Evolutionary conservation across 106 monocot species (phyloP).

Genomic region (Amphibolis antarctica): DNA sequence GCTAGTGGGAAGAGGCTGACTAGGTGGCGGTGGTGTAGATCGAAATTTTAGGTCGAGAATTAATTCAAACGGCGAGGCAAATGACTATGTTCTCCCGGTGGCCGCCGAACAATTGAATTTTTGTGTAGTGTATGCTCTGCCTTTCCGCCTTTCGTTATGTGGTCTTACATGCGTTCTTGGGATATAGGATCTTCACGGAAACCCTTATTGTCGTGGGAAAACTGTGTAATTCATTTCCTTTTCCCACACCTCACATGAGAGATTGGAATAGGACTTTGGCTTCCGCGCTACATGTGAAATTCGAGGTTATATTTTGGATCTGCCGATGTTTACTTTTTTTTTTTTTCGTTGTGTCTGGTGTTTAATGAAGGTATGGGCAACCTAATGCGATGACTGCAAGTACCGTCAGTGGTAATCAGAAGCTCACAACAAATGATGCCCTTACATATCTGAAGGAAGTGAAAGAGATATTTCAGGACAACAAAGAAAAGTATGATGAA

Average conservation of each 20-base stretch:
- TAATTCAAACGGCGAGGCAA: no score
- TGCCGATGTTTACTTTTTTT: constrained; percentile 10
- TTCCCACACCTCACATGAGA: no score
- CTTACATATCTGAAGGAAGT: constrained; percentile 69
- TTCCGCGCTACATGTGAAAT: not conserved
- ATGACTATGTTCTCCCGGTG: no score
- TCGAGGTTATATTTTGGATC: not conserved
- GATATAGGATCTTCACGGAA: no score
- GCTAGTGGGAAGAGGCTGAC: not conserved
- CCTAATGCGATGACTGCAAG: constrained; percentile 25
- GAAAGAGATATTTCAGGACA: constrained; percentile 74
- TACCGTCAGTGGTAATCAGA: constrained; percentile 19
- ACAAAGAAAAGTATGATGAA: constrained; percentile 74
- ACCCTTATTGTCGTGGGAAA: no score
- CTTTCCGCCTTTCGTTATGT: not conserved
- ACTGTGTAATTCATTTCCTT: not conserved
- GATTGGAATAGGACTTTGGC: not conserved
- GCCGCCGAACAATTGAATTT: not conserved
- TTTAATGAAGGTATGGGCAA: constrained; percentile 34
- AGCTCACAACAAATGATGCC: constrained; percentile 67
- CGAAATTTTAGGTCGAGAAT: not conserved
- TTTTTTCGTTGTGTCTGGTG: constrained; percentile 7
- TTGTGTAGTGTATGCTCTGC: not conserved
- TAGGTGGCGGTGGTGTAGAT: not conserved
- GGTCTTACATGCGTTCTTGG: not conserved